These are phyloP conservation scores for Exidia glandulosa DNA, from an alignment of 768 basidiomycete species.

Conservation along the genomic window DNA sequence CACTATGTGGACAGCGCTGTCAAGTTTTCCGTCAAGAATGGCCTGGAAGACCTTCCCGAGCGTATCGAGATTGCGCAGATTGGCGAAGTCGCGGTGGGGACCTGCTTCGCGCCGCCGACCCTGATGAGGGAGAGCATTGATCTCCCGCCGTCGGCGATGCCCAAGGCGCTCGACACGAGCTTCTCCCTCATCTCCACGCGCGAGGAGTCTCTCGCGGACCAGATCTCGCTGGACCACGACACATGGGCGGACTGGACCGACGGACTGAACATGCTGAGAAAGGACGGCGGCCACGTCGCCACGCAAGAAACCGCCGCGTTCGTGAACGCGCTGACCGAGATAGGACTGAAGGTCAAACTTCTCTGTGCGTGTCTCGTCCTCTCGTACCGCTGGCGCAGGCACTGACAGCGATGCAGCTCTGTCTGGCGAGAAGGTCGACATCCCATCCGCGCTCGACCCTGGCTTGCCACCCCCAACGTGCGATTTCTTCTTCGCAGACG, in stretches of 20 bases:
- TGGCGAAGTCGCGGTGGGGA: slow-evolving; percentile 67
- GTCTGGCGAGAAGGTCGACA: slow-evolving; percentile 80
- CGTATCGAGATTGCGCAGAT: slow-evolving; percentile 73
- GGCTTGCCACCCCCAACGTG: slow-evolving; percentile 69
- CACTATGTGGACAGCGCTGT: slow-evolving; percentile 75
- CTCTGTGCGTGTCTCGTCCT: slow-evolving; percentile 41
- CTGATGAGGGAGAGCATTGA: slow-evolving; percentile 51
- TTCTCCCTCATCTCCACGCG: slow-evolving; percentile 58
- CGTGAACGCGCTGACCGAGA: slow-evolving; percentile 78
- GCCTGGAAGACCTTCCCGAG: slow-evolving; percentile 80
- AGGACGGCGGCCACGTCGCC: slow-evolving; percentile 71
- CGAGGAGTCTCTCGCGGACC: slow-evolving; percentile 65
- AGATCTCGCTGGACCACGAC: slow-evolving; percentile 65
- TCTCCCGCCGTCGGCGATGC: slow-evolving; percentile 36
- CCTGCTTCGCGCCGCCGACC: slow-evolving; percentile 51
- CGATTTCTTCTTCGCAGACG: slow-evolving; percentile 80
- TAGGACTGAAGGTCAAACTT: slow-evolving; percentile 84
- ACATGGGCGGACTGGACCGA: slow-evolving; percentile 93
- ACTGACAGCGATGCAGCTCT: slow-evolving; percentile 41
- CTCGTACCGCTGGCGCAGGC: neutral
- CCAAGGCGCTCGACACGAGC: slow-evolving; percentile 53
- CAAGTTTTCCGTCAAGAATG: slow-evolving; percentile 69
- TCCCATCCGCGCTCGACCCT: slow-evolving; percentile 68
- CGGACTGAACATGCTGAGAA: slow-evolving; percentile 76
- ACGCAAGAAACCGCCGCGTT: slow-evolving; percentile 81